Evolutionary conservation across 768 basidiomycete genomes (phyloP).

Genomic region (Cystobasidium tubakii): DNA sequence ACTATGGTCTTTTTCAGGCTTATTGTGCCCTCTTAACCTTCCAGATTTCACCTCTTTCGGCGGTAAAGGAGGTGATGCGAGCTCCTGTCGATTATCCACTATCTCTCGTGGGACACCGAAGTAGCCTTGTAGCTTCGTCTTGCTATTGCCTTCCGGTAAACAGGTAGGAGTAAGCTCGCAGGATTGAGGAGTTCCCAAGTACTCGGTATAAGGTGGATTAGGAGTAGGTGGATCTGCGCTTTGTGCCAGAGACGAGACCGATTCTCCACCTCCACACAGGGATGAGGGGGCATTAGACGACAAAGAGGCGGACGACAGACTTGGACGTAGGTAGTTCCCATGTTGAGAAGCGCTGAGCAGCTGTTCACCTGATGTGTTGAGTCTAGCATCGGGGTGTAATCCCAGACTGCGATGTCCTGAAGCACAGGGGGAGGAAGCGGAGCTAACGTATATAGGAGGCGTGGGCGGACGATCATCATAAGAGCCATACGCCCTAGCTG

Average conservation of each 20-base stretch:
- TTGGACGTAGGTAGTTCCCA: slow-evolving; percentile 3
- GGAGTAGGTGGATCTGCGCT: slow-evolving; percentile 8
- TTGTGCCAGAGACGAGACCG: background rate
- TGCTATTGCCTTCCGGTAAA: background rate
- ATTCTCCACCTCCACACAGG: slow-evolving; percentile 1
- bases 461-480: background rate
- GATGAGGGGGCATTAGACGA: slow-evolving; percentile 5
- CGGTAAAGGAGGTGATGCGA: background rate
- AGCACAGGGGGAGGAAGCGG: background rate
- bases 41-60: background rate
- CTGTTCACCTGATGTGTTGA: background rate
- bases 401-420: background rate
- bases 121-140: background rate
- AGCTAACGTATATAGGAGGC: background rate
- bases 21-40: background rate
- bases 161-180: background rate
- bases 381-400: background rate
- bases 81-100: background rate
- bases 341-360: background rate
- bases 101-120: background rate
- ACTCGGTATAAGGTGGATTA: background rate
- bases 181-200: background rate
- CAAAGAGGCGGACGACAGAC: background rate
- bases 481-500: background rate
- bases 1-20: background rate